These are phyloP conservation scores for Blastobotrys parvus DNA, from an alignment of 805 yeast species.

Conservation along the genomic window DNA sequence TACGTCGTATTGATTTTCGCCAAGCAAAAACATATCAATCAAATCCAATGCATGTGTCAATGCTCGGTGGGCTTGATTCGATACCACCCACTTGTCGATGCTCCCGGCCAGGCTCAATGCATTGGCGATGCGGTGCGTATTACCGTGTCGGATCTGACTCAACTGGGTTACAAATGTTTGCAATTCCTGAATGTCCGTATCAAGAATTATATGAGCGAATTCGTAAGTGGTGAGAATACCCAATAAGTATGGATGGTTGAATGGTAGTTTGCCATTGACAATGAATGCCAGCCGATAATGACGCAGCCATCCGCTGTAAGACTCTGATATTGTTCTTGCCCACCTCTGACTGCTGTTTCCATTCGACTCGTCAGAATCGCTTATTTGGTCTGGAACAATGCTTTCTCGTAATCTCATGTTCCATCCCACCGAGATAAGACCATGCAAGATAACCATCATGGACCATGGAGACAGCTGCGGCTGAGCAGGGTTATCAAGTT, in stretches of 20 bases:
- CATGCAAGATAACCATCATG: slow-evolving; percentile 22
- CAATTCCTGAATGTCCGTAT: slow-evolving; percentile 12
- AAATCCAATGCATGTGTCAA: slow-evolving; percentile 18
- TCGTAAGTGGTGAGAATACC: slow-evolving; percentile 21
- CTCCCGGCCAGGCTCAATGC: not conserved
- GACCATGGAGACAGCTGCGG: slow-evolving; percentile 20
- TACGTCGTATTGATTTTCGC: slow-evolving; percentile 16
- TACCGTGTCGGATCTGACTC: slow-evolving; percentile 3
- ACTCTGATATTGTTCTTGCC: slow-evolving; percentile 14
- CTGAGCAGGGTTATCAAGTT: slow-evolving; percentile 9
- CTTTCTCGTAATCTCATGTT: slow-evolving; percentile 15
- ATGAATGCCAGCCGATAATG: slow-evolving; percentile 17
- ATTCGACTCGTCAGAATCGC: not conserved
- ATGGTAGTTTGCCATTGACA: slow-evolving; percentile 15
- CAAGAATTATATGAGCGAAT: slow-evolving; percentile 18
- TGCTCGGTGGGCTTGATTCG: slow-evolving; percentile 10
- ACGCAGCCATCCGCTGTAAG: slow-evolving; percentile 19
- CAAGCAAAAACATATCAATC: slow-evolving; percentile 16
- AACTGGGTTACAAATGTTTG: slow-evolving; percentile 10
- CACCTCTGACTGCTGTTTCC: slow-evolving; percentile 6
- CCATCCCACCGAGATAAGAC: slow-evolving; percentile 19
- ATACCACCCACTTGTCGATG: slow-evolving; percentile 9
- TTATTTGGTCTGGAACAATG: slow-evolving; percentile 6
- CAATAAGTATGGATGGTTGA: slow-evolving; percentile 19
- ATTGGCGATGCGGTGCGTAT: not conserved